Conservation (phyloP, 345 rosid genomes). For the Euphorbia peplus region DNA sequence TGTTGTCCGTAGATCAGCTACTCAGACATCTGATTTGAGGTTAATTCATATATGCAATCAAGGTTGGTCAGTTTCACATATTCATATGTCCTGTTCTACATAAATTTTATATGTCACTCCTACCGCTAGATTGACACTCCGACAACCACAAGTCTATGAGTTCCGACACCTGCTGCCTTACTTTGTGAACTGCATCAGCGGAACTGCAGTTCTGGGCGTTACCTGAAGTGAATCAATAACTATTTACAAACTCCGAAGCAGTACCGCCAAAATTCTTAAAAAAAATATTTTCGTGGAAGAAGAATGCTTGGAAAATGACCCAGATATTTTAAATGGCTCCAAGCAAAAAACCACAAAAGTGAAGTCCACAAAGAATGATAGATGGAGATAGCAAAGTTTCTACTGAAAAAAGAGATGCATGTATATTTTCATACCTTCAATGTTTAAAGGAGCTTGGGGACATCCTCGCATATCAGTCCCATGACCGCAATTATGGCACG, state of each 20-base stretch:
- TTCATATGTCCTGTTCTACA: not conserved
- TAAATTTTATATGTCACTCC: slow-evolving; percentile 37
- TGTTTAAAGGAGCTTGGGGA: slow-evolving; percentile 72
- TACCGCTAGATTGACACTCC: slow-evolving; percentile 44
- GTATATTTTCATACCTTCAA: slow-evolving; percentile 48
- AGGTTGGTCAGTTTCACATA: not conserved
- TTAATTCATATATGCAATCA: slow-evolving; percentile 9
- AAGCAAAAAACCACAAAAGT: not conserved
- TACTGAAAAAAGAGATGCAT: not conserved
- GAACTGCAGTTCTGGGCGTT: slow-evolving; percentile 70
- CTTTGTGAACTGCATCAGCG: slow-evolving; percentile 82
- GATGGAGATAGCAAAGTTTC: not conserved
- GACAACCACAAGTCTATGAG: slow-evolving; percentile 92
- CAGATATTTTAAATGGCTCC: not conserved
- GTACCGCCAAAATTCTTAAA: not conserved
- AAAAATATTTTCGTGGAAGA: not conserved
- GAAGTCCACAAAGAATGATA: not conserved
- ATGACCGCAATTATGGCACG: slow-evolving; percentile 91
- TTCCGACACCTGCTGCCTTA: slow-evolving; percentile 71
- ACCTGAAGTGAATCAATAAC: slow-evolving; percentile 39
- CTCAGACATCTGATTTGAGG: slow-evolving; percentile 22
- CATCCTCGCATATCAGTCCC: slow-evolving; percentile 96
- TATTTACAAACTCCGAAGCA: not conserved
- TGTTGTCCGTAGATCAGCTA: slow-evolving; percentile 7
- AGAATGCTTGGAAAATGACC: not conserved